phyloP scores from a whole-genome alignment of 2,329 filamentous ascomycete genomes.

The Stagonosporopsis vannaccii region DNA sequence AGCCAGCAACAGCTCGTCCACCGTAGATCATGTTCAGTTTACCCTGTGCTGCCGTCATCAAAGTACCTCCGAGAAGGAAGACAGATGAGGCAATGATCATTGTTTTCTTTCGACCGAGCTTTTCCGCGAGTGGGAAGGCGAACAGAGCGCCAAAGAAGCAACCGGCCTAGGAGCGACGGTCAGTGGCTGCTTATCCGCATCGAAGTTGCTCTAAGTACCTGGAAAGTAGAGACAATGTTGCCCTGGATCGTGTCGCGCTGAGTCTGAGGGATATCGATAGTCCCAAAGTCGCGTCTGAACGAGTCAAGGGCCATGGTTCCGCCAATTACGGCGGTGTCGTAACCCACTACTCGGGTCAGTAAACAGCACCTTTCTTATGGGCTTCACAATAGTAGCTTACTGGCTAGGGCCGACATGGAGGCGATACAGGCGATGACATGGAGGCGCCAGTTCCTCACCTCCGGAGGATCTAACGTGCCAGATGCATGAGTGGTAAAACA shows the following conservation, averaged over 20 bases:
- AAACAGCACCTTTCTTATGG: too few species aligned
- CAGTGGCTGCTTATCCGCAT: background rate
- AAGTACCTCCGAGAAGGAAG: slow-evolving; percentile 52
- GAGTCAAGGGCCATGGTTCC: slow-evolving; percentile 51
- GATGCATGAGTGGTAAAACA: slow-evolving; percentile 42
- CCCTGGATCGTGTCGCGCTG: slow-evolving; percentile 49
- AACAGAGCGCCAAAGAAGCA: slow-evolving; percentile 52
- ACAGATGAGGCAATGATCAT: slow-evolving; percentile 56
- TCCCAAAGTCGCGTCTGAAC: slow-evolving; percentile 48
- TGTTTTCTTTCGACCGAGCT: slow-evolving; percentile 57
- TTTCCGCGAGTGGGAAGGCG: slow-evolving; percentile 58
- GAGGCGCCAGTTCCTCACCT: slow-evolving; percentile 48
- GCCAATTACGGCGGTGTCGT: slow-evolving; percentile 50
- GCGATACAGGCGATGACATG: slow-evolving; percentile 45
- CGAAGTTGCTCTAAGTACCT: slow-evolving; percentile 21
- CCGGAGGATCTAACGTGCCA: slow-evolving; percentile 45
- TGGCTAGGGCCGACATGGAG: slow-evolving; percentile 50
- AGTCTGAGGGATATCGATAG: slow-evolving; percentile 37
- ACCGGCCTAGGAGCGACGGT: slow-evolving; percentile 27
- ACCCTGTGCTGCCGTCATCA: slow-evolving; percentile 50
- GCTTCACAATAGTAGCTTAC: slow-evolving; percentile 18
- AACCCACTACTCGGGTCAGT: slow-evolving; percentile 35
- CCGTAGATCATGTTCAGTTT: slow-evolving; percentile 48
- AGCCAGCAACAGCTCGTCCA: slow-evolving; percentile 49
- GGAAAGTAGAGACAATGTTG: slow-evolving; percentile 51